Percentiles rank a stretch among this genome's conserved stretches.
phyloP scores from a whole-genome alignment of 176 grass and related monocot genomes.

The Thinopyrum elongatum region DNA sequence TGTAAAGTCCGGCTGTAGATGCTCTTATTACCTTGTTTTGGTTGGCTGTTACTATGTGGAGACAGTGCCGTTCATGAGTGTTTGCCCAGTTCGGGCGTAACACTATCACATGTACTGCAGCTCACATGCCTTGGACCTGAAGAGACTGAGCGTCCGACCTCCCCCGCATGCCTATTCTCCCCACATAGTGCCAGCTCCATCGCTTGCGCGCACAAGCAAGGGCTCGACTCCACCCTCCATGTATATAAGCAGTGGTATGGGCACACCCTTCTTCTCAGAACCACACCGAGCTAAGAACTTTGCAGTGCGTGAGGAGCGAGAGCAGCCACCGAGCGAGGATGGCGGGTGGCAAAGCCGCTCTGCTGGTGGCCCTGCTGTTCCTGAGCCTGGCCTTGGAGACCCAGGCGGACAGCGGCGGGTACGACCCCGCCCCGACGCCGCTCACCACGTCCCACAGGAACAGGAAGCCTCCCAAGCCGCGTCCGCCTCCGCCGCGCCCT shows the following conservation, averaged over 20 bases:
- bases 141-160: too few species aligned
- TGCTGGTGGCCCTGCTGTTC: constrained; percentile 50
- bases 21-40: too few species aligned
- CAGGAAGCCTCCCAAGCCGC: constrained; percentile 5
- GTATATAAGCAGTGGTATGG: not conserved
- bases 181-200: not conserved
- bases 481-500: not conserved
- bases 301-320: not conserved
- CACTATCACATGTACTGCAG: too few species aligned
- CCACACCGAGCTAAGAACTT: not conserved
- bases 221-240: too few species aligned
- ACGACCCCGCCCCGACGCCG: not conserved
- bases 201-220: not conserved
- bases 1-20: too few species aligned
- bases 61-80: not conserved
- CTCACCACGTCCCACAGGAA: not conserved
- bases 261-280: not conserved
- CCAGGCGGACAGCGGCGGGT: not conserved
- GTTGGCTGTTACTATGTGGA: too few species aligned
- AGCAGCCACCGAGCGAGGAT: not conserved
- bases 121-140: too few species aligned
- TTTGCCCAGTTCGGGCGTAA: not conserved
- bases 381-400: constrained; percentile 45
- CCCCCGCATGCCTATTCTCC: too few species aligned
- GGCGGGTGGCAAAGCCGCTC: constrained; percentile 31